Percentiles rank a stretch among this genome's conserved stretches.
Evolutionary conservation across 2,329 filamentous ascomycete genomes (phyloP).

Genomic region (Fusarium austroafricanum): DNA sequence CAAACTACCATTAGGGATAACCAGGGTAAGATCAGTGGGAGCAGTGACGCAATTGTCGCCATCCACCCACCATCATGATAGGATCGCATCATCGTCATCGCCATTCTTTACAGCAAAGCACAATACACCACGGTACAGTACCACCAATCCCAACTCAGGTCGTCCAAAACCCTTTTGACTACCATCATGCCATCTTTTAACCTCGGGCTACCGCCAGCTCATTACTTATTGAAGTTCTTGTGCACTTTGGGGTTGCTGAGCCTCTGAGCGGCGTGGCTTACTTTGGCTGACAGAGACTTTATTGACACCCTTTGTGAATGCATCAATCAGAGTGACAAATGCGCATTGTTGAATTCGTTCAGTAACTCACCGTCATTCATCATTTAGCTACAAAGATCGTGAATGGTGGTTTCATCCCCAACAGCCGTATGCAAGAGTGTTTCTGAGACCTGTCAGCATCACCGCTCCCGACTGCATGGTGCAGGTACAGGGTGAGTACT

Average conservation of each 20-base stretch:
- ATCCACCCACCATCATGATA: constrained; percentile 22
- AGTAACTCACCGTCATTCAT: not conserved
- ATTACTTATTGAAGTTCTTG: not conserved
- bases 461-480: constrained; percentile 18
- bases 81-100: constrained; percentile 39
- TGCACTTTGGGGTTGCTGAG: not conserved
- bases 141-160: constrained; percentile 1
- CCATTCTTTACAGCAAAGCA: constrained; percentile 22
- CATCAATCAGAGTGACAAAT: not conserved
- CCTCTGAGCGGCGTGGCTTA: not conserved
- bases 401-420: constrained; percentile 10
- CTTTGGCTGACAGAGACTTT: not conserved
- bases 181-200: constrained; percentile 1
- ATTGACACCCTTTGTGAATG: not conserved
- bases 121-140: too few relatives aligned
- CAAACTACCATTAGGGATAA: not conserved
- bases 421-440: constrained; percentile 28
- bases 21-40: constrained; percentile 5
- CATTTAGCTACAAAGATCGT: not conserved
- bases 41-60: constrained; percentile 36
- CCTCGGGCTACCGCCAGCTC: not conserved
- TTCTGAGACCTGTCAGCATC: constrained; percentile 21
- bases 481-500: not conserved
- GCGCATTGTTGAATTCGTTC: not conserved
- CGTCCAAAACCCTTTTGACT: constrained; percentile 9